Evolutionary conservation across 768 basidiomycete species (phyloP), one percentile per base, ranked within the genome.

Genomic region (Lactarius pseudohatsudake): DNA sequence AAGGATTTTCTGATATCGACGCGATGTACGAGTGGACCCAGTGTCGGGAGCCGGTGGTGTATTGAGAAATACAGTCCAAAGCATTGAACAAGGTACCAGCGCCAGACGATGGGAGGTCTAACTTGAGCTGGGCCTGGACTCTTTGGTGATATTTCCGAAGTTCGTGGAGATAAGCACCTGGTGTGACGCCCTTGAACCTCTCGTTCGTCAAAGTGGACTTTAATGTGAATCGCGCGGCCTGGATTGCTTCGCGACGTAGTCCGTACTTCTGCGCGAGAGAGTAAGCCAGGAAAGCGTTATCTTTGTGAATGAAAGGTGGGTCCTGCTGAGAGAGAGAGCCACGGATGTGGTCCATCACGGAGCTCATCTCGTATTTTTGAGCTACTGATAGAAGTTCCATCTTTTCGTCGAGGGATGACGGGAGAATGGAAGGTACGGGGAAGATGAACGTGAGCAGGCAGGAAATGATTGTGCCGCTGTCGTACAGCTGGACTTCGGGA

Each of bases 291-390:
- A 65, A 45, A 13, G 64, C 53, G 18, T 38, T 60, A 22, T 60
- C 53, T 20, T 20, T n/a, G 30, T 15, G 38, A 40, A 64, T 53
- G 18, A 64, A 32, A 10, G 15, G n/a, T 45, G 64, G 57, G 22
- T 45, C 15, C 22, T 60, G 38, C 3, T 7, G 30, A 22, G 59
- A 32, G 16, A 60, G 15, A 4, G 20, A 11, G 16, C 11, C 28
- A 13, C 59, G 64, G 4, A 65, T 65, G 11, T 20, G 32, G 3
- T 47, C 38, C 10, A 65, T n/a, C 16, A 59, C 38, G 3, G 41
- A 4, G 22, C 22, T 3, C 59, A 65, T 65, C 11, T 65, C 20
- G 40, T 65, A 65, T 53, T 60, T 65, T 13, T 65, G 64, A n/a
- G 59, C 64, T 9, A 40, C 32, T 10, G 53, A 60, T 13, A 65